phyloP scores from a whole-genome alignment of 1,284 basidiomycete genomes.

The Taiwanofungus camphoratus region DNA sequence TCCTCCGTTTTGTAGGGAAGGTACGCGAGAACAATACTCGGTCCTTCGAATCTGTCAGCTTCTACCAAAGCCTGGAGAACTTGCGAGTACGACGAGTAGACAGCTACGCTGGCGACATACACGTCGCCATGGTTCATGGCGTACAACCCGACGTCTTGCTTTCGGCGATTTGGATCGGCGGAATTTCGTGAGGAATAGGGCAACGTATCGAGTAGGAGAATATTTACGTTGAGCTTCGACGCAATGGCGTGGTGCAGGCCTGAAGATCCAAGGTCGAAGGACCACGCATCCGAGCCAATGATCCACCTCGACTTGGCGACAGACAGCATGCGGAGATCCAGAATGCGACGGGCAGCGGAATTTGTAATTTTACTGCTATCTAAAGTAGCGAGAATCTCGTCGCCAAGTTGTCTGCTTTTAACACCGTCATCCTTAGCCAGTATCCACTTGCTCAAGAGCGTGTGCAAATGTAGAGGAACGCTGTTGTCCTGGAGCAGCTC shows the following conservation, averaged over 20 bases:
- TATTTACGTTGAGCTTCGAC: conserved; percentile 88
- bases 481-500: conserved; percentile 47
- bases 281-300: conserved; percentile 96
- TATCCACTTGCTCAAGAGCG: conserved; percentile 67
- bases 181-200: conserved; percentile 79
- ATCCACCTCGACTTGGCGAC: conserved; percentile 83
- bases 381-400: conserved; percentile 53
- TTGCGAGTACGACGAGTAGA: conserved; percentile 94
- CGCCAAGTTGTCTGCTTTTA: conserved; percentile 57
- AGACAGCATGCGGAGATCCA: conserved; percentile 59
- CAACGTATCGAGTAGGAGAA: conserved; percentile 91
- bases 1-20: conserved; percentile 83
- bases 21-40: conserved; percentile 92
- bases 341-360: conserved; percentile 47
- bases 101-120: conserved; percentile 92
- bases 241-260: conserved; percentile 94
- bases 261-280: conserved; percentile 94
- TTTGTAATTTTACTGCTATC: conserved; percentile 39
- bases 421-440: conserved; percentile 56
- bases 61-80: conserved; percentile 91
- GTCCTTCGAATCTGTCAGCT: conserved; percentile 87
- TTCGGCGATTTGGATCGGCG: conserved; percentile 68
- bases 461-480: conserved; percentile 58
- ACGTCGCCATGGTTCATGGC: conserved; percentile 98
- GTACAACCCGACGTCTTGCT: conserved; percentile 93